Evolutionary conservation across 345 rosid species (phyloP).

Genomic region (Murraya koenigii): DNA sequence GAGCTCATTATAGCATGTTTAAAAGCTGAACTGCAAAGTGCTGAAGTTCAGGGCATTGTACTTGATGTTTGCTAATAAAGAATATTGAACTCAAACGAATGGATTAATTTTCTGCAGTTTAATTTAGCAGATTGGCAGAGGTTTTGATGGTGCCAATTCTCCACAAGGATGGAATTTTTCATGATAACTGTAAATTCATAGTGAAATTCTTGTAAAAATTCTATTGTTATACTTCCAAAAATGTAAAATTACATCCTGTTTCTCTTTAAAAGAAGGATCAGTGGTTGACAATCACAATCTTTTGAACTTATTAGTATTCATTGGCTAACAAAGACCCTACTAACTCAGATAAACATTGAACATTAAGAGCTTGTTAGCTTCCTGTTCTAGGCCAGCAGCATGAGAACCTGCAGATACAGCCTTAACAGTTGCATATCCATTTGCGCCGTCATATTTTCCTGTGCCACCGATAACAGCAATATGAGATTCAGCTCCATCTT

Average conservation of each 20-base stretch:
- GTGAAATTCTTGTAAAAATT: not conserved
- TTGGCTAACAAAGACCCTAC: no score
- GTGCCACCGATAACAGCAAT: conserved; percentile 53
- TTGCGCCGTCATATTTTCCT: conserved; percentile 43
- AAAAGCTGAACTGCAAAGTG: not conserved
- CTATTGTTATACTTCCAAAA: not conserved
- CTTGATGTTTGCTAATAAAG: not conserved
- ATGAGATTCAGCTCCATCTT: conserved; percentile 39
- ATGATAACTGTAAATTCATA: not conserved
- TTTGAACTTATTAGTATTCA: no score
- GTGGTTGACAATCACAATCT: not conserved
- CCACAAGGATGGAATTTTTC: not conserved
- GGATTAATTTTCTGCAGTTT: not conserved
- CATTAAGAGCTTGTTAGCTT: not conserved
- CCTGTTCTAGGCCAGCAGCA: not conserved
- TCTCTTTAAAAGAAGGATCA: not conserved
- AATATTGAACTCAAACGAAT: not conserved
- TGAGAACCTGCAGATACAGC: not conserved
- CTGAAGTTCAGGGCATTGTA: not conserved
- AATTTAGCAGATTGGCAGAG: not conserved
- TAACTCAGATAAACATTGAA: not conserved
- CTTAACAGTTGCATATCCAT: conserved; percentile 18
- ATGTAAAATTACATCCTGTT: not conserved
- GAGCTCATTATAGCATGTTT: not conserved
- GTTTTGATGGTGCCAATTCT: not conserved